Base-by-base conservation (phyloP, 139 green algal species). In the Picochlorum sp. region DNA sequence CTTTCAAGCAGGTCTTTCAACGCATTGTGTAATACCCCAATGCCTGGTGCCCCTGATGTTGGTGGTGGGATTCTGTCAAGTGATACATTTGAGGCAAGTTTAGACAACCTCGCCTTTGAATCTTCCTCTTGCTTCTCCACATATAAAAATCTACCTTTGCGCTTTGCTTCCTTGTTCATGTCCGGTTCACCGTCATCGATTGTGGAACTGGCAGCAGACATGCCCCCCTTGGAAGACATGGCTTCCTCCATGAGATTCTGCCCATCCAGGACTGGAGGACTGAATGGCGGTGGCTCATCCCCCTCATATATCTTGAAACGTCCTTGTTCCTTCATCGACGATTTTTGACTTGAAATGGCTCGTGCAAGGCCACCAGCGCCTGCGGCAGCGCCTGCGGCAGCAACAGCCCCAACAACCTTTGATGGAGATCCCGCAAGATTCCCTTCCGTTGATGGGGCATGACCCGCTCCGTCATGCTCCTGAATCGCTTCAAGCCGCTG, bases 81-180 rank as follows among this genome's bases (percentile, higher is more conserved):
- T 8, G 63, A 67, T 16, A 47, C 50, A 49, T n/a, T 69, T 9
- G 51, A 59, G n/a, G 51, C 51, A 13, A 34, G 13, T 59, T 55
- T 62, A 23, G 65, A 20, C 37, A 62, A 18, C 6, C 50, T 24
- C 16, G 20, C n/a, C 45, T 57, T 68, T 34, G 20, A 47, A 54
- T 66, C 54, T 7, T 51, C 26, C 31, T 86, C 79, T 16, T 20
- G n/a, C 28, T 92, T 80, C 59, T 87, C 79, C 14, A 92, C 87
- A 26, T 92, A 88, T 14, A 82, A 82, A 77, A 95, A 95, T 15
- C 88, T 72, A 9, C 88, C 88, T 62, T 88, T 87, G 49, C 76
- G 65, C 60, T 83, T 80, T 51, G 76, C 69, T 54, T 78, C 65
- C 55, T 80, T 72, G 41, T 37, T 51, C n/a, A 18, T 30, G 16